A percentile compares a stretch with the other conserved stretches of the same genome.
Evolutionary conservation across 495 filamentous ascomycete species (phyloP).

Genomic region (Penicillium lividum): DNA sequence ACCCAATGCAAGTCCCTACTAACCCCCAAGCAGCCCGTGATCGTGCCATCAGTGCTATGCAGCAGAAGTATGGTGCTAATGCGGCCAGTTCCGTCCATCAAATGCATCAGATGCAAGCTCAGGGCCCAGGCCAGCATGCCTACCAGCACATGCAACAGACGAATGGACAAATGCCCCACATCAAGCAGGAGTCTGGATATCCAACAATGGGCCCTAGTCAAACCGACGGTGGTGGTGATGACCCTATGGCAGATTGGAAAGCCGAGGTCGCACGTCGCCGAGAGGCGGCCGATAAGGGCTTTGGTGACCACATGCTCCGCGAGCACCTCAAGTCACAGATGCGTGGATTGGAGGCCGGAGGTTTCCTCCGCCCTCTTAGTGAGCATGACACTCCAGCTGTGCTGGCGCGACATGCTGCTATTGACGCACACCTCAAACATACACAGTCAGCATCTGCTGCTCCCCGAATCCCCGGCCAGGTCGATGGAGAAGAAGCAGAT

Average conservation of each 20-base stretch:
- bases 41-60: constrained; percentile 66
- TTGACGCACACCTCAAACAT: constrained; percentile 10
- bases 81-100: constrained; percentile 72
- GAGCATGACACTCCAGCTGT: constrained; percentile 35
- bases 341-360: constrained; percentile 73
- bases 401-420: constrained; percentile 15
- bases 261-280: constrained; percentile 56
- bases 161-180: constrained; percentile 47
- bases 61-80: constrained; percentile 67
- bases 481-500: constrained; percentile 76
- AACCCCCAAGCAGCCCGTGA: constrained; percentile 57
- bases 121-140: constrained; percentile 43
- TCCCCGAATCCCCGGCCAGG: constrained; percentile 41
- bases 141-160: constrained; percentile 45
- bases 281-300: constrained; percentile 62
- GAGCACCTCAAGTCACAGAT: constrained; percentile 55
- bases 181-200: constrained; percentile 51
- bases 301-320: constrained; percentile 47
- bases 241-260: constrained; percentile 53
- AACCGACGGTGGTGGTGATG: constrained; percentile 69
- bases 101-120: constrained; percentile 61
- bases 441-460: constrained; percentile 4
- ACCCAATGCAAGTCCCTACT: constrained; percentile 36
- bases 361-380: constrained; percentile 70
- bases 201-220: constrained; percentile 57